Percentiles rank a stretch among this genome's conserved stretches.
phyloP scores from a whole-genome alignment of 164 flowering plant species.

The Nymphaea thermarum region DNA sequence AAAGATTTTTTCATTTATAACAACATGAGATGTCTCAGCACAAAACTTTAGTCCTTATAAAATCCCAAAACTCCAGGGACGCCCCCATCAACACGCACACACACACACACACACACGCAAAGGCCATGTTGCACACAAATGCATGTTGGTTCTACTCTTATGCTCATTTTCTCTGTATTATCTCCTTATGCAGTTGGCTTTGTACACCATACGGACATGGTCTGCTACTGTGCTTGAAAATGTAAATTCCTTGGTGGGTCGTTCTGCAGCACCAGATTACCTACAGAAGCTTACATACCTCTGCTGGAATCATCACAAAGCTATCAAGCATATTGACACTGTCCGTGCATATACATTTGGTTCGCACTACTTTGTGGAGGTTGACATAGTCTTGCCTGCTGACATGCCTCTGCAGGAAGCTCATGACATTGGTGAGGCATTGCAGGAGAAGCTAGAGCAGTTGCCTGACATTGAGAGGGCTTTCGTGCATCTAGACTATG shows the following conservation, averaged over 20 bases:
- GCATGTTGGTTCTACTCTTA: too few species aligned
- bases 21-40: neutral
- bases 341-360: slow-evolving; percentile 96
- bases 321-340: slow-evolving; percentile 61
- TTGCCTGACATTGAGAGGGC: slow-evolving; percentile 89
- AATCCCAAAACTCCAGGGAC: neutral
- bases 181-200: slow-evolving; percentile 56
- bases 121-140: neutral
- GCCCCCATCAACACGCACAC: neutral
- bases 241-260: slow-evolving; percentile 80
- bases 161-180: neutral
- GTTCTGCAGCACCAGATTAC: slow-evolving; percentile 79
- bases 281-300: slow-evolving; percentile 86
- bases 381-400: slow-evolving; percentile 88
- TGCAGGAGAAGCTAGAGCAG: slow-evolving; percentile 85
- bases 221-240: slow-evolving; percentile 83
- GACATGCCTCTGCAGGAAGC: slow-evolving; percentile 78
- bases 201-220: slow-evolving; percentile 94
- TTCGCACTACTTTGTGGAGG: slow-evolving; percentile 96
- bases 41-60: neutral
- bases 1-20: neutral
- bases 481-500: slow-evolving; percentile 90
- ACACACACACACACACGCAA: neutral
- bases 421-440: slow-evolving; percentile 80
- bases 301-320: slow-evolving; percentile 90